Conservation (phyloP, 257 asterid genomes). For the Petunia secreta region DNA sequence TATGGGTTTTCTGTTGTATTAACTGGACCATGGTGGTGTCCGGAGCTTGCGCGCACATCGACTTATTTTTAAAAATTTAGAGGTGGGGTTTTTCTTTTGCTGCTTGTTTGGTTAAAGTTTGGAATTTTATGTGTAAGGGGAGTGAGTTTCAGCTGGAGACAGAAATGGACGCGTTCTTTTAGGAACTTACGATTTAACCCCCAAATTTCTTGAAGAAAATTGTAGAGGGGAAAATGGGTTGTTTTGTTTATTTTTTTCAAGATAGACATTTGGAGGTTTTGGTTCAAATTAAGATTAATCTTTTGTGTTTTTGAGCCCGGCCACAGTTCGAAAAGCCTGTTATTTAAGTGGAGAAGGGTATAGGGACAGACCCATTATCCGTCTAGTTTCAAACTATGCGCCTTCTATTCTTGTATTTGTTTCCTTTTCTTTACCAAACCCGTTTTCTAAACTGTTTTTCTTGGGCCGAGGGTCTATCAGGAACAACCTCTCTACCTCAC, state of each 20-base stretch:
- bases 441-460: too few relatives aligned
- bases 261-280: not conserved
- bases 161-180: not conserved
- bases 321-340: too few relatives aligned
- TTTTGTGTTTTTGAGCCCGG: too few relatives aligned
- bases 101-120: not conserved
- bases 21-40: not conserved
- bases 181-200: not conserved
- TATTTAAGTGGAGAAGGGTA: too few relatives aligned
- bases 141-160: not conserved
- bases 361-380: too few relatives aligned
- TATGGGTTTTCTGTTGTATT: not conserved
- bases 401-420: too few relatives aligned
- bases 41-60: not conserved
- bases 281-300: too few relatives aligned
- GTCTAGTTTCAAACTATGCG: too few relatives aligned
- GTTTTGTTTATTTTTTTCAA: not conserved
- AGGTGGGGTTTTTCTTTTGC: not conserved
- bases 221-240: not conserved
- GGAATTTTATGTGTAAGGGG: not conserved
- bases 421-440: too few relatives aligned
- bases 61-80: conserved; percentile 7
- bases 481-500: too few relatives aligned
- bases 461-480: too few relatives aligned
- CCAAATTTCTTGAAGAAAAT: not conserved